Evolutionary conservation across 1,139 yeast species (phyloP), one percentile per base, ranked within the genome.

Genomic region (Blastobotrys capitulatus): DNA sequence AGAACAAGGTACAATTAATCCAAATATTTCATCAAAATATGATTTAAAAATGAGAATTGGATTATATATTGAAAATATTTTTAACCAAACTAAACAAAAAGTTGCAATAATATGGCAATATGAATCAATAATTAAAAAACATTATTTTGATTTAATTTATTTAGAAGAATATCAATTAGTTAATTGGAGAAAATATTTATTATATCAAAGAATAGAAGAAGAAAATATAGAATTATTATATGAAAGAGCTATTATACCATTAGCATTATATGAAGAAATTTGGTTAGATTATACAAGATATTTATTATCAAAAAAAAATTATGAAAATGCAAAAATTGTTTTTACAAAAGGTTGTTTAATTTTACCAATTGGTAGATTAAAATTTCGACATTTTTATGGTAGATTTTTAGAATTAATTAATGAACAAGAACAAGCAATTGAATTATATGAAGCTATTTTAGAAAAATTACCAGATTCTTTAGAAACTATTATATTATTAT

Each of bases 271-370:
- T 55, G 76, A 78, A 1, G 70, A 68, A 36, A 69, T 85, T 42
- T 86, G 94, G 90, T 61, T 82, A 25, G 75, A 80, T 46, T 83
- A 79, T 59, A 68, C 79, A 1, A 74, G 86, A 15, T 71, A 70
- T 70, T 57, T 68, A 46, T 47, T 64, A 7, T 63, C 66, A 2
- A 48, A 49, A 2, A 44, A 46, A 7, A 34, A 47, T 36, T 16
- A 36, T 31, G 57, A 55, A 8, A 56, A 50, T n/a, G 67, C 67
- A 1, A 52, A 49, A 19, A 46, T 41, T 13, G 59, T 57, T 22
- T 63, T 64, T 37, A 57, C 58, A 36, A 56, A 72, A 20, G 73
- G 66, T 2, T 51, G 62, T 20, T 53, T 57, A 25, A 58, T 64
- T 6, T 49, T 61, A 8, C 72, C 73, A 5, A 53, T 65, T 16